Evolutionary conservation across 345 rosid species (phyloP).

Genomic region (Sisymbrium altissimum): DNA sequence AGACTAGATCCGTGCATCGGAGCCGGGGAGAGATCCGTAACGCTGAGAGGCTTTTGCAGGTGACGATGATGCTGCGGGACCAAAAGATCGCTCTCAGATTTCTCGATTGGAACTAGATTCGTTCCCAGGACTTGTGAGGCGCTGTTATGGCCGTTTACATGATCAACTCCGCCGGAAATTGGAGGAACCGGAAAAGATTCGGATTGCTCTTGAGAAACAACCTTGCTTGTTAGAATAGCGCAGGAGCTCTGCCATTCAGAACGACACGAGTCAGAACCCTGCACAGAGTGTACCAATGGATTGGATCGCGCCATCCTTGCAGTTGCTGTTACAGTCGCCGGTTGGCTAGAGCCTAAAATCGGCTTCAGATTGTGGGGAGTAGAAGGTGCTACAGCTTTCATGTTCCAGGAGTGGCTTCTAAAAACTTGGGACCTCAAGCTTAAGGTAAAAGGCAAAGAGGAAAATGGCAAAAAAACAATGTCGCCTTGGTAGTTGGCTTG

Average conservation of each 20-base stretch:
- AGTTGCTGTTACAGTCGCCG: conserved; percentile 3
- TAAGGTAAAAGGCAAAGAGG: not conserved
- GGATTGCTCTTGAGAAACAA: conserved; percentile 40
- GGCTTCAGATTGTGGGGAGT: not conserved
- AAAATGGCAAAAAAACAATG: not conserved
- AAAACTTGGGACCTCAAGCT: not conserved
- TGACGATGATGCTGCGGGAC: not conserved
- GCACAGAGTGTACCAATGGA: conserved; percentile 25
- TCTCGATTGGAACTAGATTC: conserved; percentile 46
- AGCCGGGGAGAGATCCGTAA: conserved; percentile 72
- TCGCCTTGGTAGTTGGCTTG: not conserved
- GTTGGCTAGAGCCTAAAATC: not conserved
- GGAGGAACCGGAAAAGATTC: conserved; percentile 1
- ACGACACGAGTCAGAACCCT: conserved; percentile 43
- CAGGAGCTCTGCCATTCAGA: conserved; percentile 87
- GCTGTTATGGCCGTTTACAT: conserved; percentile 48
- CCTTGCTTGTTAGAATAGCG: conserved; percentile 70
- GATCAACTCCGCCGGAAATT: conserved; percentile 29
- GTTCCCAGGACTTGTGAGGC: conserved; percentile 36
- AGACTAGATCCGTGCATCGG: conserved; percentile 87
- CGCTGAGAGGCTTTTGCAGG: conserved; percentile 49
- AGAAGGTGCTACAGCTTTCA: conserved; percentile 1
- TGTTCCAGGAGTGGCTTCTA: not conserved
- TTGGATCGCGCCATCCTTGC: not conserved
- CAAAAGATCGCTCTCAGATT: conserved; percentile 1